Evolutionary conservation across 495 filamentous ascomycete genomes (phyloP).

Genomic region (Penicillium fimorum): DNA sequence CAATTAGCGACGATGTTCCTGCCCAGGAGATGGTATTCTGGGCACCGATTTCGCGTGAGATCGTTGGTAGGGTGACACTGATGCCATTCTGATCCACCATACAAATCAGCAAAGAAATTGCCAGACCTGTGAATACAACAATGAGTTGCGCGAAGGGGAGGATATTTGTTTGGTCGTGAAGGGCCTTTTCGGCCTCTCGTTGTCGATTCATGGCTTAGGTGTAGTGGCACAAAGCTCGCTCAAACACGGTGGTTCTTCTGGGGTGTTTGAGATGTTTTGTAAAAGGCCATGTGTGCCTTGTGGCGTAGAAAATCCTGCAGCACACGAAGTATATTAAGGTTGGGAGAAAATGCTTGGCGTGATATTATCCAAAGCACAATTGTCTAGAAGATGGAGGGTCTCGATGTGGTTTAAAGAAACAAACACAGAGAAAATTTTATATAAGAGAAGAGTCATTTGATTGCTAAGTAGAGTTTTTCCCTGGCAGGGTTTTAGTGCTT

Average conservation of each 20-base stretch:
- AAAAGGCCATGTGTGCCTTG: conserved; percentile 10
- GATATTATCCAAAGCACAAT: neutral
- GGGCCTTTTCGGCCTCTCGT: conserved; percentile 41
- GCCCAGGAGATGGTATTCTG: conserved; percentile 68
- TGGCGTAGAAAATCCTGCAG: neutral
- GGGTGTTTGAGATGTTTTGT: neutral
- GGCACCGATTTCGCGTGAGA: conserved; percentile 56
- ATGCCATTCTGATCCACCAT: conserved; percentile 66
- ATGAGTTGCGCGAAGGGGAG: conserved; percentile 55
- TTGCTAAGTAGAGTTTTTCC: conserved; percentile 8
- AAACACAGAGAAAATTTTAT: neutral
- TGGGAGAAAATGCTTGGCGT: neutral
- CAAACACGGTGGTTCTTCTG: neutral
- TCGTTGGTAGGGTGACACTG: conserved; percentile 57
- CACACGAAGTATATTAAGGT: neutral
- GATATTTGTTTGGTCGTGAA: conserved; percentile 56
- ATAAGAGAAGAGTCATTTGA: conserved; percentile 11
- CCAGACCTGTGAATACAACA: conserved; percentile 55
- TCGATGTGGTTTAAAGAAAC: neutral
- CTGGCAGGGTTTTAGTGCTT: conserved; percentile 9
- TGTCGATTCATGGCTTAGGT: conserved; percentile 37
- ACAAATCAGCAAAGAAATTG: conserved; percentile 54
- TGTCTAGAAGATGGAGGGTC: neutral
- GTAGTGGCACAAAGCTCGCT: neutral
- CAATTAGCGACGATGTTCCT: conserved; percentile 72